Evolutionary conservation across 2,329 filamentous ascomycete species (phyloP), one percentile per base, ranked within the genome.

Genomic region (Paramyrothecium roridum): DNA sequence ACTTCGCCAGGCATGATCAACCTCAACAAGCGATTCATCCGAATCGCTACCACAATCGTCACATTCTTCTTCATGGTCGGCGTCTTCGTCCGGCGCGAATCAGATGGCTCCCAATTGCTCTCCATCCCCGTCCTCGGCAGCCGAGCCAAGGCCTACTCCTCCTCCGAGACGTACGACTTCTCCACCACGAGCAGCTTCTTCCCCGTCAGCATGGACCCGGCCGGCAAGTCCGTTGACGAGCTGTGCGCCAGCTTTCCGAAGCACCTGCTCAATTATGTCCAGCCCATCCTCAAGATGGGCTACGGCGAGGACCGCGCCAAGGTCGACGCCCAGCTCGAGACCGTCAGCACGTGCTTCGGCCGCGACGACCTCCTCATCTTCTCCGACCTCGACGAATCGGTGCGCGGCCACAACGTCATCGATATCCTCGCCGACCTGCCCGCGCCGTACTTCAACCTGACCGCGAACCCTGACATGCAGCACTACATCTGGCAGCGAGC

Each of bases 321-420:
- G 57, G 54, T 70, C 6, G 63, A 68, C 26, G 74, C 78, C 3
- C 80, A 83, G 53, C 68, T 85, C 48, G 66, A 74, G 46, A 82
- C 76, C 59, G 77, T 80, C 34, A 82, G 81, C 48, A 77, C 79
- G 20, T 83, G 77, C 65, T 78, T 82, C 23, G 59, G 57, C 8
- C 65, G 70, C 3, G 63, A 59, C 46, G 69, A 73, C 17, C 65
- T 81, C 17, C 70, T 81, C 51, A 69, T 83, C 60, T 77, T 80
- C 61, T 82, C 80, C 53, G 80, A 84, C 61, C 71, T 78, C 13
- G 76, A 76, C 48, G 74, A 80, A 52, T 66, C 68, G 8, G 66
- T 81, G 19, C 68, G 71, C 50, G 75, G 73, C n/a, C 73, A 75
- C 52, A 62, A 67, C 4, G 70, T 74, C 11, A 68, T 79, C 54